A percentile compares a stretch with the other conserved stretches of the same genome.
Evolutionary conservation across 305 asterid species (phyloP).

Genomic region (Vinca major): DNA sequence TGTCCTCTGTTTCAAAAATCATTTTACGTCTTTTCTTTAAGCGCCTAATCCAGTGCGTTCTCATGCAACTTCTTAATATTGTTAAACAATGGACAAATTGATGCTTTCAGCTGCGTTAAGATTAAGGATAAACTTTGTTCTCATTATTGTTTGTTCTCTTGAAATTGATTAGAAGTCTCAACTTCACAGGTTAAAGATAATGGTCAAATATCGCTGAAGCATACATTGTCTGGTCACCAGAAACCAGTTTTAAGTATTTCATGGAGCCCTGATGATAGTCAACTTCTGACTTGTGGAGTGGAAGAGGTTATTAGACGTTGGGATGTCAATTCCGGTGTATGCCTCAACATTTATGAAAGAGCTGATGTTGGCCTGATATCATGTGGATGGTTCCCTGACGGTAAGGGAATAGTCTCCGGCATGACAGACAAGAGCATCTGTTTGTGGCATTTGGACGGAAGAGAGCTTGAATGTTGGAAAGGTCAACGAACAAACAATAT

Average conservation of each 20-base stretch:
- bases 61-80: neutral
- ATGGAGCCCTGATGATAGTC: slow-evolving; percentile 38
- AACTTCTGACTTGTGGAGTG: slow-evolving; percentile 41
- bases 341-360: slow-evolving; percentile 27
- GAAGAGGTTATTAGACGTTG: slow-evolving; percentile 35
- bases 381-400: slow-evolving; percentile 47
- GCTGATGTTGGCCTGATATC: slow-evolving; percentile 32
- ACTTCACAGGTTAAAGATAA: slow-evolving; percentile 35
- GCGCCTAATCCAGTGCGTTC: neutral
- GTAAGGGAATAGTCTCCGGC: slow-evolving; percentile 29
- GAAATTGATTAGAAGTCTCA: neutral
- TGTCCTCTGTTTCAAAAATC: neutral
- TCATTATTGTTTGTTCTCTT: neutral
- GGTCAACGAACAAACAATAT: slow-evolving; percentile 19
- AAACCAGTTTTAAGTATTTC: slow-evolving; percentile 31
- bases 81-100: neutral
- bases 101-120: neutral
- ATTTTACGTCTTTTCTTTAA: no score
- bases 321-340: slow-evolving; percentile 34
- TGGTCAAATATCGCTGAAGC: slow-evolving; percentile 29
- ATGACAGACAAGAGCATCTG: slow-evolving; percentile 31
- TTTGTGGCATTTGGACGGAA: slow-evolving; percentile 41
- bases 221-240: slow-evolving; percentile 32
- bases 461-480: slow-evolving; percentile 29
- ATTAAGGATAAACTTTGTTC: neutral